Evolutionary conservation across 2,329 filamentous ascomycete species (phyloP), one percentile per base, ranked within the genome.

Genomic region (Trichoderma sp.): DNA sequence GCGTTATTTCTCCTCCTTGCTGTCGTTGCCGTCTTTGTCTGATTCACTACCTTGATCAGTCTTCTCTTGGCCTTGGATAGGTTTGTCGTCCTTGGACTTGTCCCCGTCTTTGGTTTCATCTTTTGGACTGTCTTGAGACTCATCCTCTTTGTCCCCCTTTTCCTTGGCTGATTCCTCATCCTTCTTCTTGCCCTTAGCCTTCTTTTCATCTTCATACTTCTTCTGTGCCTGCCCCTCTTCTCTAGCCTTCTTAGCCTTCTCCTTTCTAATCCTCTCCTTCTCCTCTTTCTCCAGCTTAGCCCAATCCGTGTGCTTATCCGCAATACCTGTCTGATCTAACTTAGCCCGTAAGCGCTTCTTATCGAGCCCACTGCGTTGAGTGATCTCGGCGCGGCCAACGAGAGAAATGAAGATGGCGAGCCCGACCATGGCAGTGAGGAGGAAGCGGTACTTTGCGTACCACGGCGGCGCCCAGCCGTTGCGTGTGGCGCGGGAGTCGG

Each of bases 381-480:
- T 84, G 72, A 96, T 89, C 81, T 94, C 90, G 74, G 93, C 91
- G 70, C 94, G 89, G 48, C 92, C 93, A 70, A 97, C 86, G 72
- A 97, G 82, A 70, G 88, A 94, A 72, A 92, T 81, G 50, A 95
- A 88, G 72, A 97, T 94, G 70, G 91, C 90, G 52, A 87, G 83
- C 45, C 94, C 94, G 32, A 97, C 94, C 69, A 97, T 86, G 77
- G 94, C 94, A 2, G 94, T 97, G 73, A 97, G 84, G 9, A 97
- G 90, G 79, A 97, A 97, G 37, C 94, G 92, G 82, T 97, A 97
- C 59, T 89, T 91, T 69, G 84, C 86, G 78, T 97, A 97, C 94
- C 94, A 97, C 42, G 84, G 76, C 27, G 94, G 94, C 3, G 90
- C 89, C 90, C 92, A 95, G 71, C 93, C 94, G 48, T 84, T 83